phyloP scores from a whole-genome alignment of 129 eudicot genomes.

The Gnaphalium uliginosum region DNA sequence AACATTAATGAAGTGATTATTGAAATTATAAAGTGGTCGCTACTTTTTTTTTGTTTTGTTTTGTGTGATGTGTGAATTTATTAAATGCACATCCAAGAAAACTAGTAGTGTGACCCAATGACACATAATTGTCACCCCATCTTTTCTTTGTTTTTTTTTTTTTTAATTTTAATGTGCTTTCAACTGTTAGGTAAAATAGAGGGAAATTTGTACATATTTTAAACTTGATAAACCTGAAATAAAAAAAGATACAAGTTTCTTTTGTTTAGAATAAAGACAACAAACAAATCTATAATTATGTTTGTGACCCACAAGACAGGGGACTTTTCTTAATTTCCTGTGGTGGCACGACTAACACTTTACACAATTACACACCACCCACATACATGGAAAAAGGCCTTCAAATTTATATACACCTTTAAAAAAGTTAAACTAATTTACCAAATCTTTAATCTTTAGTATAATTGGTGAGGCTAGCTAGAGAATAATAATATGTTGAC shows the following conservation, averaged over 20 bases:
- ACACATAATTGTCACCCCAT: constrained; percentile 13
- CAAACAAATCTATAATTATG: background rate
- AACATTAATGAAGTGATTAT: constrained; percentile 17
- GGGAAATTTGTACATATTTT: no score
- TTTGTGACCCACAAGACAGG: background rate
- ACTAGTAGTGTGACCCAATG: constrained; percentile 16
- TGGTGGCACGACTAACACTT: background rate
- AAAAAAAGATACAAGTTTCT: background rate
- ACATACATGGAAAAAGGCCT: background rate
- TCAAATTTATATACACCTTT: background rate
- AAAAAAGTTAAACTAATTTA: background rate
- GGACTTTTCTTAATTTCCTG: background rate
- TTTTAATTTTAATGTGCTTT: no score
- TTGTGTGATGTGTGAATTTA: background rate
- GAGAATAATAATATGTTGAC: constrained; percentile 11
- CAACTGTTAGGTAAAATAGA: no score
- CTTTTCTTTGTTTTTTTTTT: background rate
- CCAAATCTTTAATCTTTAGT: background rate
- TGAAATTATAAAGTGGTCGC: constrained; percentile 18
- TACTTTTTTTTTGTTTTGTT: background rate
- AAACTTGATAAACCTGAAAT: no score
- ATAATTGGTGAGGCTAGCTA: background rate
- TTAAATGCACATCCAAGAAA: background rate
- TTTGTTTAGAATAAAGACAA: background rate
- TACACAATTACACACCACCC: background rate